Conservation (phyloP, 306 rosid species). For the Rubus parviflorus region DNA sequence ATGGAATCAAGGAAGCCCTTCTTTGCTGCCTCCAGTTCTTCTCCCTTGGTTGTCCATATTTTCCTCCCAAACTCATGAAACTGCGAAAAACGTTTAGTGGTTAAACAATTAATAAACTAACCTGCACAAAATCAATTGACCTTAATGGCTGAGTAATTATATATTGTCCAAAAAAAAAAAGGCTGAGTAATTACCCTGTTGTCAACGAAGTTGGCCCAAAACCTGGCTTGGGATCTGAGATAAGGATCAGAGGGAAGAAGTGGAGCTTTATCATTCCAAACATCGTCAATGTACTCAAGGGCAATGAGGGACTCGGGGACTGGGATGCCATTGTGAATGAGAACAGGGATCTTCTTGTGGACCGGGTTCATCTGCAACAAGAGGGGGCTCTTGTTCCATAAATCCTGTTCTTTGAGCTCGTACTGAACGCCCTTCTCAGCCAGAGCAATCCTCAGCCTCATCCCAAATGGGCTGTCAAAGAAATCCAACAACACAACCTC, state of each 20-base stretch:
- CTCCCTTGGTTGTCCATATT: constrained; percentile 25
- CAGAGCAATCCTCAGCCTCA: constrained; percentile 36
- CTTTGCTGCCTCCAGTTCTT: constrained; percentile 25
- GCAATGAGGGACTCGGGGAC: constrained; percentile 41
- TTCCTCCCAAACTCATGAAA: constrained; percentile 26
- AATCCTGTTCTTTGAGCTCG: constrained; percentile 32
- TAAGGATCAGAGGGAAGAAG: constrained; percentile 44
- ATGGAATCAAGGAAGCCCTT: constrained; percentile 18
- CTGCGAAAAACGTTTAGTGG: constrained; percentile 13
- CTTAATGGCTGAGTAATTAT: neutral
- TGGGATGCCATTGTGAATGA: constrained; percentile 53
- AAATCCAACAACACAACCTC: constrained; percentile 37
- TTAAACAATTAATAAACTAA: constrained; percentile 7
- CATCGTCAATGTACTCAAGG: constrained; percentile 44
- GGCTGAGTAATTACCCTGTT: constrained; percentile 28
- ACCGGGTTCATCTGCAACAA: constrained; percentile 53
- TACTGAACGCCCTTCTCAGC: constrained; percentile 37
- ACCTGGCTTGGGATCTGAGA: constrained; percentile 44
- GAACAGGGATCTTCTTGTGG: constrained; percentile 58
- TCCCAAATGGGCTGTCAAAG: constrained; percentile 35
- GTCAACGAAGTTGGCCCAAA: constrained; percentile 48
- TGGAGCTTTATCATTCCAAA: constrained; percentile 30
- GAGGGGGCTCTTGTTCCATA: constrained; percentile 41
- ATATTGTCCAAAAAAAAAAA: constrained; percentile 27
- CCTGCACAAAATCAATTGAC: neutral